These are phyloP conservation scores for Periconia digitata DNA, from an alignment of 2,329 filamentous ascomycete species.

Conservation along the genomic window DNA sequence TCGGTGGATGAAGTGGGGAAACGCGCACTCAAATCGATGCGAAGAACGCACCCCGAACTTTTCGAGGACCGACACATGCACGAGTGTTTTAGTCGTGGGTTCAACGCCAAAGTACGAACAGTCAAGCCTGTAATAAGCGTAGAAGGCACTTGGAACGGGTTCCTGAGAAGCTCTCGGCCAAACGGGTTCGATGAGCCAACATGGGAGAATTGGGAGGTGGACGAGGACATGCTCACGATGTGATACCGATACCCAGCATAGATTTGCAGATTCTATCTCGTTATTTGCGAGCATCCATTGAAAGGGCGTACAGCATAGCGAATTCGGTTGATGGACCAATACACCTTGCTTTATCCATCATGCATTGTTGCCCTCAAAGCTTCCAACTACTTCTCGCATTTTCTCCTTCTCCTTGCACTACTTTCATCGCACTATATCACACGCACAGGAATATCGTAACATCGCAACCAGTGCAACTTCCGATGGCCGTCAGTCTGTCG, in stretches of 20 bases:
- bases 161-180: constrained; percentile 52
- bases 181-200: constrained; percentile 55
- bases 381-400: background rate
- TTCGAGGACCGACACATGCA: constrained; percentile 53
- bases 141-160: constrained; percentile 52
- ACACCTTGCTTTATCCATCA: background rate
- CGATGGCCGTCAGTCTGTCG: background rate
- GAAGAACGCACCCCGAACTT: constrained; percentile 56
- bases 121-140: constrained; percentile 51
- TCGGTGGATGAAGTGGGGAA: constrained; percentile 68
- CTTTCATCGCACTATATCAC: background rate
- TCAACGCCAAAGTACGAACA: constrained; percentile 50
- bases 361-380: background rate
- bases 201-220: constrained; percentile 52
- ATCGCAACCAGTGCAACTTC: background rate
- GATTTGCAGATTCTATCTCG: background rate
- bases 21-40: constrained; percentile 59
- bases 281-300: background rate
- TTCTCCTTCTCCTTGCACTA: background rate
- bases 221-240: constrained; percentile 38
- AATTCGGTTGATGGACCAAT: background rate
- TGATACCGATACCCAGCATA: constrained; percentile 9
- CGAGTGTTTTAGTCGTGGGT: constrained; percentile 52
- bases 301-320: constrained; percentile 1
- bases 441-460: background rate